Base-by-base conservation (phyloP, 2,329 filamentous ascomycete species). In the Hymenoscyphus fructigenus region DNA sequence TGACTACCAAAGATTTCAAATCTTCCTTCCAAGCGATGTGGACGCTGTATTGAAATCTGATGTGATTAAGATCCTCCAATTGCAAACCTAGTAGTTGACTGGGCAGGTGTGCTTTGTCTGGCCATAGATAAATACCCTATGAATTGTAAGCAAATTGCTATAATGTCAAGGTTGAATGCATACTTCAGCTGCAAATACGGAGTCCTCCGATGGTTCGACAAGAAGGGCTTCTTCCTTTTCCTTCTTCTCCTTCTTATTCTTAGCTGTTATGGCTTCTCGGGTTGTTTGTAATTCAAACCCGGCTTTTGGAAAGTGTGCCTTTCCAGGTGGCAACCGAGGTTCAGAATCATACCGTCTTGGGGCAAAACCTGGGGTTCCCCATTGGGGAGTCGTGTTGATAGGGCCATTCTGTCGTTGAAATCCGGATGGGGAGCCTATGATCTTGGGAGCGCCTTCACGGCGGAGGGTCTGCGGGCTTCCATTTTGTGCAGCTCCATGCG, bases 81-180 rank as follows among this genome's bases (percentile, higher is more conserved):
- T 60, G 50, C 1, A 44, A 57, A 14, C 69, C 67, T 15, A 73
- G 62, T 17, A 72, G 38, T 1, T 66, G 58, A 3, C 32, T 57
- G 15, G 70, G 68, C 12, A 34, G 34, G 2, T 58, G 58, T 12
- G 59, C 36, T 5, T 61, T 67, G 15, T 59, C 60, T 60, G 68
- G 70, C 72, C 71, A 74, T 10, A 70, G 55, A 38, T 71, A 73
- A 36, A 60, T 66, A 1, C 67, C 71, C 60, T 62, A 12, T 20
- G 23, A 23, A 36, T 23, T 5, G 59, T 61, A 17, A 61, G 60
- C 38, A 32, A 53, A n/a, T 28, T 28, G 28, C 23, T 12, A n/a
- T 28, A 3, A 28, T n/a, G 5, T 6, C n/a, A 10, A 23, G 6
- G 32, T 9, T 14, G 34, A 10, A 14, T 38, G 23, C 29, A n/a